Evolutionary conservation across 164 flowering plant species (phyloP), one percentile per base, ranked within the genome.

Genomic region (Chimonanthus praecox): DNA sequence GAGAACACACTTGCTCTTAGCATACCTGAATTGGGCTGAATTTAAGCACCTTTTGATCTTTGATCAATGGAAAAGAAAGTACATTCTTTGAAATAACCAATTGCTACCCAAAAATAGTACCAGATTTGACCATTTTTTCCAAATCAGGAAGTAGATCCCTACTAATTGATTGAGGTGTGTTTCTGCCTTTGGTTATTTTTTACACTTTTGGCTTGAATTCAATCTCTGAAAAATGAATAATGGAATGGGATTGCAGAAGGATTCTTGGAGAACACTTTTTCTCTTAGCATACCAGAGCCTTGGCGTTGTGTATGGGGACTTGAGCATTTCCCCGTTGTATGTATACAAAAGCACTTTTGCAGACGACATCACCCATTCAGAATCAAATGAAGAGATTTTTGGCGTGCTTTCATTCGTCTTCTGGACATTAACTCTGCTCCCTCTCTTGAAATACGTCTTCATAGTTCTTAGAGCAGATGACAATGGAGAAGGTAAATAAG

Each of bases 221-320:
- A 6, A 48, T 67, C 15, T 21, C 51, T 63, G 33, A 20, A 20
- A 49, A 21, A 18, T 76, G 62, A 47, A 33, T 69, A 6, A 47
- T 68, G 16, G 18, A 48, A 67, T 77, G 78, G 58, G 33, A 51
- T 83, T 79, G 64, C 87, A 89, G 96, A 85, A 88, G 85, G 88
- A 85, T 6, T 89, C 96, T 72, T 90, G 98, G 96, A 90, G 80
- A 88, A 84, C 83, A 0, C 44, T 78, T 49, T 67, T 90, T 82
- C 76, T 89, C 33, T 76, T 92, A 72, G 92, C 98, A 65, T 92
- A 92, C 78, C 98, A 92, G 77, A 90, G 92, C 77, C 90, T 92
- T 61, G 97, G 98, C 11, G 98, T 92, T 45, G 96, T 92, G 4
- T 92, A 92, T 81, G 98, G 98, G 6, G 96, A 92, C 87, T 75